These are phyloP conservation scores for Kwoniella heveanensis DNA, from an alignment of 768 basidiomycete species.

Conservation along the genomic window DNA sequence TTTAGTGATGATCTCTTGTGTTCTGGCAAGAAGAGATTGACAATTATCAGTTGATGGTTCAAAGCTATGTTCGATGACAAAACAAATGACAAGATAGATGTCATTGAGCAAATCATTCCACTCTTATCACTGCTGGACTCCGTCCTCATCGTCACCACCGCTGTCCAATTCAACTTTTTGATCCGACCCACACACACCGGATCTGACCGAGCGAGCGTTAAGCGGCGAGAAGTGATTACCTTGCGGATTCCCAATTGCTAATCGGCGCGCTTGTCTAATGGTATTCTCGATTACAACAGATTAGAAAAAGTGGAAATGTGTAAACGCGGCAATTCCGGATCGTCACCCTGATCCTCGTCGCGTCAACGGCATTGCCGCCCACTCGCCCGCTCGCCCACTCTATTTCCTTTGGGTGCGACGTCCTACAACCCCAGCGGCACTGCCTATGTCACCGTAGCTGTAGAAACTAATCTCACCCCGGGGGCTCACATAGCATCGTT, in stretches of 20 bases:
- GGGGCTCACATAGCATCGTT: too few relatives aligned
- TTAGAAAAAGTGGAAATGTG: not conserved
- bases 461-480: too few relatives aligned
- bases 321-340: not conserved
- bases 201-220: not conserved
- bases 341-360: not conserved
- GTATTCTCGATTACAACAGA: not conserved
- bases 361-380: constrained; percentile 2
- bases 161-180: not conserved
- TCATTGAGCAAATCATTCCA: too few relatives aligned
- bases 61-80: too few relatives aligned
- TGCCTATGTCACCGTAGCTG: not conserved
- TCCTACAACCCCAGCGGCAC: not conserved
- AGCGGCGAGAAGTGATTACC: not conserved
- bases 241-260: not conserved
- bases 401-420: not conserved
- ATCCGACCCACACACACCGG: not conserved
- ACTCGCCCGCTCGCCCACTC: not conserved
- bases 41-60: too few relatives aligned
- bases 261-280: not conserved
- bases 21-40: too few relatives aligned
- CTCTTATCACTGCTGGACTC: too few relatives aligned
- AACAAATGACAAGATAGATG: too few relatives aligned
- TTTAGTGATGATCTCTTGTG: too few relatives aligned
- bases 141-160: too few relatives aligned